Percentiles rank a stretch among this genome's conserved stretches.
phyloP scores from a whole-genome alignment of 345 rosid species.

The Linum tenue region DNA sequence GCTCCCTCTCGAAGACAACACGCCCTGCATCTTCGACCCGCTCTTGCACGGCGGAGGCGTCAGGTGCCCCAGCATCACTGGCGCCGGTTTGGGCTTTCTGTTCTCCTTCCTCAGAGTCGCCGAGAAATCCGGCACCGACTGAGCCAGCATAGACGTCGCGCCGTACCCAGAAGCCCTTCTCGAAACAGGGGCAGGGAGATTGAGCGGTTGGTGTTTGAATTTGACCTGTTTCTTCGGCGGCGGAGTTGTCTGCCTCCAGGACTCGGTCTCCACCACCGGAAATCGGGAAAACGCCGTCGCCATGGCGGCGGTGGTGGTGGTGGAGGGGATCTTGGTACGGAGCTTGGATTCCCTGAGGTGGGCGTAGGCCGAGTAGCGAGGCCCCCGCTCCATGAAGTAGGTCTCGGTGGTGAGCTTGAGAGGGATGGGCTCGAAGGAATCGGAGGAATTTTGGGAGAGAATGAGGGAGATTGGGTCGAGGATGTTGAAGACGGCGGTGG shows the following conservation, averaged over 20 bases:
- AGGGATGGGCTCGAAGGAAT: constrained; percentile 13
- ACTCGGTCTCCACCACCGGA: constrained; percentile 16
- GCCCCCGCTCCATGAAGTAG: constrained; percentile 66
- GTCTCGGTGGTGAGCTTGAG: constrained; percentile 40
- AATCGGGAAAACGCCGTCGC: no score
- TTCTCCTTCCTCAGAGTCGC: constrained; percentile 64
- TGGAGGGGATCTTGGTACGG: constrained; percentile 18
- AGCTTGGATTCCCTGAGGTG: constrained; percentile 59
- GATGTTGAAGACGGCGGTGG: no score
- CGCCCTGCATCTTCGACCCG: constrained; percentile 28
- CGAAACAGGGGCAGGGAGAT: neutral
- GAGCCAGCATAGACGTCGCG: constrained; percentile 41
- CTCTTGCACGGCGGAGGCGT: constrained; percentile 43
- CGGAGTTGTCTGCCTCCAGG: constrained; percentile 19
- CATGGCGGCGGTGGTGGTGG: no score
- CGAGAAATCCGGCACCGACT: constrained; percentile 78
- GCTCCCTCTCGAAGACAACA: constrained; percentile 49
- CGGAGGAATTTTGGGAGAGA: constrained; percentile 47
- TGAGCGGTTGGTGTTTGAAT: constrained; percentile 30
- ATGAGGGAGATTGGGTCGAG: constrained; percentile 35
- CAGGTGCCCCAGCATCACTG: constrained; percentile 18
- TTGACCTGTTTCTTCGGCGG: constrained; percentile 57
- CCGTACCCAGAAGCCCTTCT: constrained; percentile 20
- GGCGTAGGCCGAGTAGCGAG: constrained; percentile 63
- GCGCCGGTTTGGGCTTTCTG: constrained; percentile 32